phyloP scores from a whole-genome alignment of 345 rosid genomes.

The Corchorus olitorius region DNA sequence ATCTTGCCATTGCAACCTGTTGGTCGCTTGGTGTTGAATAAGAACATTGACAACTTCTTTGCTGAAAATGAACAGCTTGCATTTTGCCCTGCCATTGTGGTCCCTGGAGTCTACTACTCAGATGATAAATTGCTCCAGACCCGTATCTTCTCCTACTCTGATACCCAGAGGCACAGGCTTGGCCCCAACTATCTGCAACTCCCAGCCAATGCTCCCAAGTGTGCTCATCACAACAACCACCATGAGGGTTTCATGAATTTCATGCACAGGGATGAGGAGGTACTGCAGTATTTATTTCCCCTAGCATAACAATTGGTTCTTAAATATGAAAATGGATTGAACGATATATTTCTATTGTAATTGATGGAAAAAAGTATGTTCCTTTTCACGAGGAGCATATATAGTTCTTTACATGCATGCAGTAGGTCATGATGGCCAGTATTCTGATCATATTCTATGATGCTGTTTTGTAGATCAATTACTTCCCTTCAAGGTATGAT shows the following conservation, averaged over 20 bases:
- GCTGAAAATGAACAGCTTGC: slow-evolving; percentile 95
- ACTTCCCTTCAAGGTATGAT: slow-evolving; percentile 90
- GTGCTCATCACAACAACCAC: slow-evolving; percentile 93
- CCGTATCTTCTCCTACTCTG: slow-evolving; percentile 82
- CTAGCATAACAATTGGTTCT: background rate
- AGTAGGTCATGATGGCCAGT: background rate
- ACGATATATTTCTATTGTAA: background rate
- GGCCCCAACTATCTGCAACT: slow-evolving; percentile 97
- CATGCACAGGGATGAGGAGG: slow-evolving; percentile 96
- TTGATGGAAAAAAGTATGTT: background rate
- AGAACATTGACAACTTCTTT: slow-evolving; percentile 93
- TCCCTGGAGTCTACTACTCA: slow-evolving; percentile 89
- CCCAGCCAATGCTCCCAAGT: slow-evolving; percentile 95
- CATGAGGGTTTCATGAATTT: slow-evolving; percentile 92
- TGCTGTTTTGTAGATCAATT: slow-evolving; percentile 63
- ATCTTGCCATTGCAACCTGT: slow-evolving; percentile 94
- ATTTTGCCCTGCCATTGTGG: slow-evolving; percentile 87
- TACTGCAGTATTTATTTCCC: slow-evolving; percentile 24
- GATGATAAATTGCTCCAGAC: slow-evolving; percentile 91
- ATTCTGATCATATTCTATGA: slow-evolving; percentile 17
- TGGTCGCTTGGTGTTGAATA: slow-evolving; percentile 95
- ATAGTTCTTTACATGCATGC: background rate
- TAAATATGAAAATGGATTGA: background rate
- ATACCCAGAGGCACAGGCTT: slow-evolving; percentile 98
- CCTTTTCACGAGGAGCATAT: background rate